Conservation (phyloP, 1,284 basidiomycete species). For the Fomitopsis betulina region DNA sequence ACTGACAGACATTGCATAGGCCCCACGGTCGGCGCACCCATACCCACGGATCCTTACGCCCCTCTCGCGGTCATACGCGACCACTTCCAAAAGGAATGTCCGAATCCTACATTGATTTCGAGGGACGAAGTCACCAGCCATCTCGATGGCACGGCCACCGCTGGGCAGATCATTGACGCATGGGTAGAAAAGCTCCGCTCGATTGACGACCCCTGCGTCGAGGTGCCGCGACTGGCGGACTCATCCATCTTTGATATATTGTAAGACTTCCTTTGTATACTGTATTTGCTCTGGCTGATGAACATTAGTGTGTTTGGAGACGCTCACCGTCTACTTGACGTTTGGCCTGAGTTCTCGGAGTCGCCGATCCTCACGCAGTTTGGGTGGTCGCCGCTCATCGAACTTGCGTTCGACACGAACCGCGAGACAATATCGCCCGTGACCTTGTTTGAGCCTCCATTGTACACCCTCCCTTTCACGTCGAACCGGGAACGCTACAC, state of each 20-base stretch:
- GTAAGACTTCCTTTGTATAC: constrained; percentile 13
- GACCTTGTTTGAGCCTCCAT: constrained; percentile 8
- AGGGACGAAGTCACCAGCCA: not conserved
- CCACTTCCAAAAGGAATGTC: not conserved
- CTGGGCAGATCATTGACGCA: constrained; percentile 5
- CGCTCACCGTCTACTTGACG: constrained; percentile 26
- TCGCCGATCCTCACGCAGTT: constrained; percentile 35
- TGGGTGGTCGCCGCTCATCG: constrained; percentile 37
- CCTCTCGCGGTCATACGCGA: not conserved
- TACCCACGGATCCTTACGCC: not conserved
- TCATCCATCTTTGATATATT: constrained; percentile 25
- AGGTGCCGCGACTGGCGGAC: constrained; percentile 3
- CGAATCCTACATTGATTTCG: not conserved
- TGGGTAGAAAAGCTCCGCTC: constrained; percentile 10
- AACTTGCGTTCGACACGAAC: constrained; percentile 33
- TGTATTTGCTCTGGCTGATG: not conserved
- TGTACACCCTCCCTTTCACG: constrained; percentile 6
- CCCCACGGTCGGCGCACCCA: constrained; percentile 1
- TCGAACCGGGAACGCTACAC: constrained; percentile 16
- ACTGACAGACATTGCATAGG: not conserved
- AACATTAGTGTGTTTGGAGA: constrained; percentile 31
- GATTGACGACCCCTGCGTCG: constrained; percentile 7
- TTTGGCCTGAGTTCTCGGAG: constrained; percentile 32
- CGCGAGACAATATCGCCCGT: constrained; percentile 27
- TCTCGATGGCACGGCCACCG: not conserved